A percentile compares a stretch with the other conserved stretches of the same genome.
phyloP scores from a whole-genome alignment of 208 protist genomes.

The Trypanosoma boissoni region DNA sequence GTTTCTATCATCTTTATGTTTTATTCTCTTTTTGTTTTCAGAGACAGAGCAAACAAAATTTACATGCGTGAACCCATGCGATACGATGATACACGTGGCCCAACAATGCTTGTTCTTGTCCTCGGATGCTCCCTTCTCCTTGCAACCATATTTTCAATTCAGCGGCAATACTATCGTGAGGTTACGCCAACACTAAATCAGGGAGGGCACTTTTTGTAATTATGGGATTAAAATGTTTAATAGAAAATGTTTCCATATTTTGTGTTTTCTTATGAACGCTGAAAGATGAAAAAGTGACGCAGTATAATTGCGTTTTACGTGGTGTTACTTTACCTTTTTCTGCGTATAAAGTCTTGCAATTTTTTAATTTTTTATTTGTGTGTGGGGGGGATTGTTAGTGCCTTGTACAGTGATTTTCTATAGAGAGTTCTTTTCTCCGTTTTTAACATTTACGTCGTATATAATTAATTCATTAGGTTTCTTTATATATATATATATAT shows the following conservation, averaged over 20 bases:
- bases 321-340: too few species aligned
- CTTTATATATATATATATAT: slow-evolving; percentile 9
- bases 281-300: not conserved
- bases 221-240: slow-evolving; percentile 3
- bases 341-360: too few species aligned
- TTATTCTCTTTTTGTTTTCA: slow-evolving; percentile 87
- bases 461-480: not conserved
- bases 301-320: too few species aligned
- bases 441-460: too few species aligned
- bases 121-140: slow-evolving; percentile 67
- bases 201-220: slow-evolving; percentile 46
- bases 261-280: not conserved
- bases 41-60: slow-evolving; percentile 85
- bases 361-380: too few species aligned
- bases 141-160: slow-evolving; percentile 84
- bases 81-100: slow-evolving; percentile 87
- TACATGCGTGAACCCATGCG: slow-evolving; percentile 92
- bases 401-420: too few species aligned
- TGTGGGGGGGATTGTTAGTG: too few species aligned
- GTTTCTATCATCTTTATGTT: slow-evolving; percentile 91
- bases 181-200: slow-evolving; percentile 57
- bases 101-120: slow-evolving; percentile 83
- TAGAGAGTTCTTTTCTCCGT: too few species aligned
- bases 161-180: slow-evolving; percentile 73
- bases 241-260: not conserved